Percentiles rank a stretch among this genome's conserved stretches.
Evolutionary conservation across 306 rosid species (phyloP).

Genomic region (Vigna unguiculata): DNA sequence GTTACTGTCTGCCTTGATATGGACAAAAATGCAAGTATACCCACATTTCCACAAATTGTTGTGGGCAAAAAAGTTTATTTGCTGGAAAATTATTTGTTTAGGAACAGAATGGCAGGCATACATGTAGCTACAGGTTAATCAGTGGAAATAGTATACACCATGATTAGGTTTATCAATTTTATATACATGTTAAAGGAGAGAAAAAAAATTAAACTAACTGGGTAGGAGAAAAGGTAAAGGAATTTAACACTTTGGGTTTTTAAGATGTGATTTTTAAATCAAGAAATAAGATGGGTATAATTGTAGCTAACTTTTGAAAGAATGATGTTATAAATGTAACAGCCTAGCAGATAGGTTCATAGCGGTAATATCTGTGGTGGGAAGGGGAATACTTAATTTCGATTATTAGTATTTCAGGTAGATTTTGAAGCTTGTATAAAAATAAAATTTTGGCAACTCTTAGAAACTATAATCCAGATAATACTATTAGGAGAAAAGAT

Average conservation of each 20-base stretch:
- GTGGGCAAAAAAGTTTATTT: neutral
- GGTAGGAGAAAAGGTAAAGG: neutral
- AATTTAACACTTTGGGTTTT: neutral
- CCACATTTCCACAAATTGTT: neutral
- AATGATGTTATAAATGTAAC: too few species aligned
- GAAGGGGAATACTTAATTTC: neutral
- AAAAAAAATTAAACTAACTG: neutral
- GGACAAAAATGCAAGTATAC: neutral
- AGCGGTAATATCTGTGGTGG: neutral
- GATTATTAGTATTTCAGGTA: neutral
- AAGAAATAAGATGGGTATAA: conserved; percentile 5
- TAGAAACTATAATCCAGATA: neutral
- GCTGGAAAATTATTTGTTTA: neutral
- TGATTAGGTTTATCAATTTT: neutral
- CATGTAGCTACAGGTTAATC: neutral
- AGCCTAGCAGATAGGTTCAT: neutral
- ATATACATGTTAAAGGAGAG: neutral
- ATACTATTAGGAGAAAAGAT: neutral
- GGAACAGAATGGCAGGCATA: neutral
- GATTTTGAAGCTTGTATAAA: neutral
- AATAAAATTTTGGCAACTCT: neutral
- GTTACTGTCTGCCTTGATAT: neutral
- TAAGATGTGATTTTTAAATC: neutral
- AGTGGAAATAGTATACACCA: neutral
- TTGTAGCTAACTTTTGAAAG: neutral